Conservation (phyloP, 129 eudicot genomes). For the Flaveria robusta region DNA sequence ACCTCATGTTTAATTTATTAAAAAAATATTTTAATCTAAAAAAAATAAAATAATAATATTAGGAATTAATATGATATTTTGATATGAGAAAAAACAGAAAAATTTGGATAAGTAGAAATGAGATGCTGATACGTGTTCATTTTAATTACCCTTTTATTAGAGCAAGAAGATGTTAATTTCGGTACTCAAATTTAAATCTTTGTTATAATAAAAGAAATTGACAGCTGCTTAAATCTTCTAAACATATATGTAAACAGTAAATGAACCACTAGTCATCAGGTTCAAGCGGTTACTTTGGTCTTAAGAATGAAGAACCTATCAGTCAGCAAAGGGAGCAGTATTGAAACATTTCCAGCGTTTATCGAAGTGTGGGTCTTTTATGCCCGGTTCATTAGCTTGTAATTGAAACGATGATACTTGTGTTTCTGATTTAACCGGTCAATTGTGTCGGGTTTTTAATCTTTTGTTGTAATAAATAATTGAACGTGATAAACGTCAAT, state of each 20-base stretch:
- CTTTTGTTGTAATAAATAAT: neutral
- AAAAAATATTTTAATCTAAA: too few relatives aligned
- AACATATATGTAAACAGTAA: neutral
- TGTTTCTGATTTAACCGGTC: neutral
- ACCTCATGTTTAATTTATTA: too few relatives aligned
- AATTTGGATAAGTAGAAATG: too few relatives aligned
- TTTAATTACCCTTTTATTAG: too few relatives aligned
- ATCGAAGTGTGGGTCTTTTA: neutral
- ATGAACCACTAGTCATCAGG: neutral
- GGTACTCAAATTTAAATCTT: neutral
- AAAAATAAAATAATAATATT: too few relatives aligned
- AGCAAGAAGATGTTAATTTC: too few relatives aligned
- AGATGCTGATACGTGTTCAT: too few relatives aligned
- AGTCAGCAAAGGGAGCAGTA: neutral
- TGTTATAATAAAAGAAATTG: neutral
- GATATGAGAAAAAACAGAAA: too few relatives aligned
- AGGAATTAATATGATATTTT: too few relatives aligned
- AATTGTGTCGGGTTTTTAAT: neutral
- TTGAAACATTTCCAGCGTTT: neutral
- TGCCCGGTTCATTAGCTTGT: neutral
- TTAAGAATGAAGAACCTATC: neutral
- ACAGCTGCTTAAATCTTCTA: neutral
- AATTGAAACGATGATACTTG: neutral
- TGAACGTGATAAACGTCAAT: neutral
- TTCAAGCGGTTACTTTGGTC: neutral